Evolutionary conservation across 2,329 filamentous ascomycete species (phyloP).

Genomic region (Phaeoacremonium minimum): DNA sequence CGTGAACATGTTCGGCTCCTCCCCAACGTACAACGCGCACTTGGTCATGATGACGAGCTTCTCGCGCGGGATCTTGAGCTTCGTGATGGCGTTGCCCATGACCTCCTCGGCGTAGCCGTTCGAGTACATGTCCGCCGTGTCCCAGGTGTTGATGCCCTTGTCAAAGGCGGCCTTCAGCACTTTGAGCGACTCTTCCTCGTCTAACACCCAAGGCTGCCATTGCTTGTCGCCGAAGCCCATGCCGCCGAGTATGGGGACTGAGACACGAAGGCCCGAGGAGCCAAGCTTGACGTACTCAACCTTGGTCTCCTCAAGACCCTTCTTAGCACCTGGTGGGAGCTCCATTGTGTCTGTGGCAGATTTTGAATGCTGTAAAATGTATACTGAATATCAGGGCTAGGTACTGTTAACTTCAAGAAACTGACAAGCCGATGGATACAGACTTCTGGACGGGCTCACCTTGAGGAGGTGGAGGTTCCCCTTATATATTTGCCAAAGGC

Average conservation of each 20-base stretch:
- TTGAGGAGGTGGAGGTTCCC: background rate
- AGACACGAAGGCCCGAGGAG: slow-evolving; percentile 57
- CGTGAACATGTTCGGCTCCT: slow-evolving; percentile 25
- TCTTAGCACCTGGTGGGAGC: slow-evolving; percentile 4
- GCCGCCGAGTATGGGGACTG: slow-evolving; percentile 58
- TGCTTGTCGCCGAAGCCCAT: slow-evolving; percentile 57
- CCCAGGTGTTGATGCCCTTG: slow-evolving; percentile 27
- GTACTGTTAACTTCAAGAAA: background rate
- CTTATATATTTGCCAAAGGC: too few relatives aligned
- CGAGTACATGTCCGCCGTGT: slow-evolving; percentile 54
- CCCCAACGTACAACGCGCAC: slow-evolving; percentile 29
- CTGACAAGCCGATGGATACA: background rate
- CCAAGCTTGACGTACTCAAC: slow-evolving; percentile 48
- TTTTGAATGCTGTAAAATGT: background rate
- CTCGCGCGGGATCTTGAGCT: slow-evolving; percentile 61
- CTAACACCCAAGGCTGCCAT: slow-evolving; percentile 51
- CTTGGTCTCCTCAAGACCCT: slow-evolving; percentile 20
- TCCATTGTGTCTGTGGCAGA: background rate
- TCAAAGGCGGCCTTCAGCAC: slow-evolving; percentile 25
- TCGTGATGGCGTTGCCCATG: slow-evolving; percentile 61
- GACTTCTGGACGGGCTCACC: background rate
- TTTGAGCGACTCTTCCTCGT: slow-evolving; percentile 40
- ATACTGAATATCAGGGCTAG: background rate
- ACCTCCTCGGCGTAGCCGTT: slow-evolving; percentile 63
- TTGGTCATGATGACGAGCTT: slow-evolving; percentile 65